These are phyloP conservation scores for Lactifluus rugatus DNA, from an alignment of 768 basidiomycete species.

Conservation along the genomic window DNA sequence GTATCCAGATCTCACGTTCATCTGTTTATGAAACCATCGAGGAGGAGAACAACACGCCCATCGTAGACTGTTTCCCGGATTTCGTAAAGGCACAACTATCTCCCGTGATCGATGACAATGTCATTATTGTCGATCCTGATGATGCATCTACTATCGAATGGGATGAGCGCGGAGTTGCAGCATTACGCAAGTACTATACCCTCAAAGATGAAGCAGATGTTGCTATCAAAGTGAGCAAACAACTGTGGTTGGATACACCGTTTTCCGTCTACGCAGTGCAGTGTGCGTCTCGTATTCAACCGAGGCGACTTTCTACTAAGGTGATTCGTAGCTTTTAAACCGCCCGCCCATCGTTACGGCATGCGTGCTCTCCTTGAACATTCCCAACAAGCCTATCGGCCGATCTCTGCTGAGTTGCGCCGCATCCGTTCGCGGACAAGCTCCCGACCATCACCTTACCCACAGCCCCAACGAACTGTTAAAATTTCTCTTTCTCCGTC, in stretches of 20 bases:
- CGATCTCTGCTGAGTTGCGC: slow-evolving; percentile 64
- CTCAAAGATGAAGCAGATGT: slow-evolving; percentile 58
- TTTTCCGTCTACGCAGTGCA: slow-evolving; percentile 66
- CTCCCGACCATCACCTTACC: slow-evolving; percentile 69
- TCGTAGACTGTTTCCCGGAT: slow-evolving; percentile 1
- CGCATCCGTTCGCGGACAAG: slow-evolving; percentile 57
- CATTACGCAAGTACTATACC: slow-evolving; percentile 58
- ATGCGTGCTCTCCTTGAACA: slow-evolving; percentile 70
- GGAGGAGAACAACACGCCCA: slow-evolving; percentile 42
- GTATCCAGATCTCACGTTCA: slow-evolving; percentile 48
- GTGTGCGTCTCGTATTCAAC: slow-evolving; percentile 37
- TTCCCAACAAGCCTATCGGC: slow-evolving; percentile 59
- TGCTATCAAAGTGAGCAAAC: slow-evolving; percentile 57
- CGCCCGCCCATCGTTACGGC: slow-evolving; percentile 50
- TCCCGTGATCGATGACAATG: slow-evolving; percentile 18
- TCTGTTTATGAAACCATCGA: slow-evolving; percentile 77
- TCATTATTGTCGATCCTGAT: slow-evolving; percentile 48
- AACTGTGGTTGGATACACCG: slow-evolving; percentile 58
- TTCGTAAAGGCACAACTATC: slow-evolving; percentile 1
- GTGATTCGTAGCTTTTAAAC: slow-evolving; percentile 44
- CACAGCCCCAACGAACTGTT: slow-evolving; percentile 35
- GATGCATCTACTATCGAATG: slow-evolving; percentile 41
- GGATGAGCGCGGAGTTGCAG: slow-evolving; percentile 59
- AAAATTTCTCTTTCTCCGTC: slow-evolving; percentile 41
- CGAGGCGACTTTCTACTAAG: background rate